phyloP scores from a whole-genome alignment of 1,139 yeast genomes.

The Hyphopichia burtonii region DNA sequence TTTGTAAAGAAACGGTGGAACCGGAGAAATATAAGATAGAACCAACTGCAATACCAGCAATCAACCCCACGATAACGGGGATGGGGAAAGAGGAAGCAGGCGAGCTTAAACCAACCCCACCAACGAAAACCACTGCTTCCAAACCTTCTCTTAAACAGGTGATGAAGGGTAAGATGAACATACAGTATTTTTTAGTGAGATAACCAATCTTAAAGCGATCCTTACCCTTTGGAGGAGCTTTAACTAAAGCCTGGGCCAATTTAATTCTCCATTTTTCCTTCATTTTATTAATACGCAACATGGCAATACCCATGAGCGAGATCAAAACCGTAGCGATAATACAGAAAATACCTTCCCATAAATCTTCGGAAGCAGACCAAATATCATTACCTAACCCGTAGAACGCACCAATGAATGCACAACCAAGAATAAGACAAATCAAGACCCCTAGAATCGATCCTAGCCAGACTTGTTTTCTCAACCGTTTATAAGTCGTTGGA shows the following conservation, averaged over 20 bases:
- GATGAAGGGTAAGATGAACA: conserved; percentile 76
- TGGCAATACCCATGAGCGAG: conserved; percentile 87
- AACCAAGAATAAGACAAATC: conserved; percentile 76
- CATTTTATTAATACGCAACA: conserved; percentile 87
- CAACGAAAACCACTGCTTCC: conserved; percentile 88
- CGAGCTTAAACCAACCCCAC: conserved; percentile 80
- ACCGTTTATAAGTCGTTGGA: conserved; percentile 53
- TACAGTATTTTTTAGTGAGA: conserved; percentile 62
- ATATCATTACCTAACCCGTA: conserved; percentile 76
- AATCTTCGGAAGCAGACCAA: conserved; percentile 84
- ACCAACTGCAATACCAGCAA: conserved; percentile 75
- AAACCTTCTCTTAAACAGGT: conserved; percentile 88
- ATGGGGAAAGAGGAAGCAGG: conserved; percentile 82
- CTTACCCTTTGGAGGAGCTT: conserved; percentile 31
- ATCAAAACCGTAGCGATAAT: conserved; percentile 81
- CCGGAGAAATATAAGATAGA: conserved; percentile 71
- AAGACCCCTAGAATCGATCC: conserved; percentile 74
- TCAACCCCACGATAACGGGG: conserved; percentile 74
- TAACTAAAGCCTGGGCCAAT: conserved; percentile 70
- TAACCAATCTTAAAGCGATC: conserved; percentile 36
- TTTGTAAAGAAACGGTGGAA: conserved; percentile 70
- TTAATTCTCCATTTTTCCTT: conserved; percentile 91
- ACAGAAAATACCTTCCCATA: conserved; percentile 91
- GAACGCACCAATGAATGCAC: conserved; percentile 82
- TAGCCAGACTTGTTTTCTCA: conserved; percentile 73